Evolutionary conservation across 2,329 filamentous ascomycete genomes (phyloP).

Genomic region (Aureobasidium sp.): DNA sequence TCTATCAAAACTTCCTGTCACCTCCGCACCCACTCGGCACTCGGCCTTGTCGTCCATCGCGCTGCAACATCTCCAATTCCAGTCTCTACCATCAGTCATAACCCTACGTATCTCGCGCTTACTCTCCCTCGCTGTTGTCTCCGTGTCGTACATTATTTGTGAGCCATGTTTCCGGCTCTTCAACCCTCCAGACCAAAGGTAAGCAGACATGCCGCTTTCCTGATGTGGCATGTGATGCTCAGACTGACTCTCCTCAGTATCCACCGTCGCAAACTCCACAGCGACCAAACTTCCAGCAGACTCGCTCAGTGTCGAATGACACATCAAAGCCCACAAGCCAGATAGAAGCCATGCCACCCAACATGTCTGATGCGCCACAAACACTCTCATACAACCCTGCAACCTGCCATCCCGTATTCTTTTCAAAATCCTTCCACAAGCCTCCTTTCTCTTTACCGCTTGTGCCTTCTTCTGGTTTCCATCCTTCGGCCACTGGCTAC

Average conservation of each 20-base stretch:
- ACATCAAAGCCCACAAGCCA: conserved; percentile 35
- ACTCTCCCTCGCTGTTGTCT: too few relatives aligned
- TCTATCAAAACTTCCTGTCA: neutral
- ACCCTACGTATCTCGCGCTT: neutral
- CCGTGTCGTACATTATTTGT: neutral
- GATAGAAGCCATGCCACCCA: conserved; percentile 44
- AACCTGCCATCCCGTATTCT: conserved; percentile 67
- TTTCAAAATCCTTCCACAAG: conserved; percentile 57
- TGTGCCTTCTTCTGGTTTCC: conserved; percentile 31
- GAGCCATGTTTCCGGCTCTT: conserved; percentile 33
- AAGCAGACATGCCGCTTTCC: conserved; percentile 1
- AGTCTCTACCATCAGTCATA: too few relatives aligned
- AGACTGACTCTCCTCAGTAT: conserved; percentile 6
- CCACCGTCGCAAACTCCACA: conserved; percentile 8
- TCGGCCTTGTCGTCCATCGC: neutral
- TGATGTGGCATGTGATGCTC: neutral
- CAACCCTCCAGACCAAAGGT: conserved; percentile 38
- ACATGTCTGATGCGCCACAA: conserved; percentile 8
- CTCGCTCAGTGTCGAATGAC: conserved; percentile 20
- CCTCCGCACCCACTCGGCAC: conserved; percentile 3
- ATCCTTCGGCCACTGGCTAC: conserved; percentile 41
- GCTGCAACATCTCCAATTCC: neutral
- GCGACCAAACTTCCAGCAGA: conserved; percentile 27
- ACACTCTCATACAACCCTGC: conserved; percentile 47
- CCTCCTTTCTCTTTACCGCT: conserved; percentile 42